phyloP scores from a whole-genome alignment of 1,139 yeast species.

The Scheffersomyces segobiensis region DNA sequence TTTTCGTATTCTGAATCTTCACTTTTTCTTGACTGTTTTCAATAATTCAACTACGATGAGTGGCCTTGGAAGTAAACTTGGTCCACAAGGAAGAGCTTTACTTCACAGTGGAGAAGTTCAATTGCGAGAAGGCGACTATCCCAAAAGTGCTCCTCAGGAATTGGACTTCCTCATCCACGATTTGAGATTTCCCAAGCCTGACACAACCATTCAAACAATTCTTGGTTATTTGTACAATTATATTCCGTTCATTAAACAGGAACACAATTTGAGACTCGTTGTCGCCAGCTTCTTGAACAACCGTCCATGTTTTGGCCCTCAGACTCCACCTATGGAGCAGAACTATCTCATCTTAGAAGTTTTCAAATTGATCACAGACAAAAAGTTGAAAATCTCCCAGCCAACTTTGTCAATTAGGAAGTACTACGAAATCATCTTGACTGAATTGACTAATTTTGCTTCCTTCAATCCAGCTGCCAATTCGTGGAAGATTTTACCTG shows the following conservation, averaged over 20 bases:
- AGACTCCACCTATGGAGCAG: constrained; percentile 35
- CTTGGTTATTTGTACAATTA: constrained; percentile 60
- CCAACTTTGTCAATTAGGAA: constrained; percentile 58
- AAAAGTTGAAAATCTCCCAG: constrained; percentile 57
- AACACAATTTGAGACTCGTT: constrained; percentile 54
- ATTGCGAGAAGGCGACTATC: not conserved
- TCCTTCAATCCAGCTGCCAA: constrained; percentile 28
- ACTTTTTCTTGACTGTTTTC: not conserved
- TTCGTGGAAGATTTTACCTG: constrained; percentile 59
- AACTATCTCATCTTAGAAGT: constrained; percentile 48
- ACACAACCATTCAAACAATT: constrained; percentile 33
- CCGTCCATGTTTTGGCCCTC: constrained; percentile 41
- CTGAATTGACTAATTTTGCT: constrained; percentile 37
- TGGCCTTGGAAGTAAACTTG: constrained; percentile 16
- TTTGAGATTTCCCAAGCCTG: constrained; percentile 37
- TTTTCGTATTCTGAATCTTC: not conserved
- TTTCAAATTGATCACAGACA: constrained; percentile 47
- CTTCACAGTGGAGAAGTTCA: constrained; percentile 1
- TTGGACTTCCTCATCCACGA: constrained; percentile 51
- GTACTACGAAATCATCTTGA: constrained; percentile 48
- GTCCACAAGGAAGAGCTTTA: constrained; percentile 29
- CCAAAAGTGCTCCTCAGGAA: constrained; percentile 37
- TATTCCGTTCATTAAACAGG: constrained; percentile 61
- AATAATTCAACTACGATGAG: constrained; percentile 1
- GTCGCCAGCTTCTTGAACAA: constrained; percentile 51